Percentiles rank a stretch among this genome's conserved stretches.
These are phyloP conservation scores for Epichloe brachyelytri DNA, from an alignment of 2,329 filamentous ascomycete genomes.

Conservation along the genomic window DNA sequence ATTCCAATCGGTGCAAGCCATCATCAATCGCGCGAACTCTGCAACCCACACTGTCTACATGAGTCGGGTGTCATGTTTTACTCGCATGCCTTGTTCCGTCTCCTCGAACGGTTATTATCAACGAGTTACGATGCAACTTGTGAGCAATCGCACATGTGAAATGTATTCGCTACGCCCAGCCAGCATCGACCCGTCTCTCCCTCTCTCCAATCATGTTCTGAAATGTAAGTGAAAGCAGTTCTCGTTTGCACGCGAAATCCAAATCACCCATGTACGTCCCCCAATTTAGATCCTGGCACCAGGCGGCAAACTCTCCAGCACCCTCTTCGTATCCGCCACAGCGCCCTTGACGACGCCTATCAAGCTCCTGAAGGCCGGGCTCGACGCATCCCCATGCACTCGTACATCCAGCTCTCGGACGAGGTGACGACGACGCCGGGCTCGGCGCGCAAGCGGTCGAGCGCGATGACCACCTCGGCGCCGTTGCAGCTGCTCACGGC, in stretches of 20 bases:
- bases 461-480: slow-evolving; percentile 67
- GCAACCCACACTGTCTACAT: too few species aligned
- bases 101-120: too few species aligned
- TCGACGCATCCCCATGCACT: slow-evolving; percentile 70
- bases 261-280: neutral
- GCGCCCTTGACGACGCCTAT: slow-evolving; percentile 69
- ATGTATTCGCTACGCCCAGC: too few species aligned
- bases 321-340: slow-evolving; percentile 54
- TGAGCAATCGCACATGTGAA: too few species aligned
- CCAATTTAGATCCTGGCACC: slow-evolving; percentile 39
- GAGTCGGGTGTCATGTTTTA: too few species aligned
- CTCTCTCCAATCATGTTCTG: too few species aligned
- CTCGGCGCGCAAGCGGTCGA: slow-evolving; percentile 61
- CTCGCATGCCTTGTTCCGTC: too few species aligned
- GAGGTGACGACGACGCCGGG: slow-evolving; percentile 64
- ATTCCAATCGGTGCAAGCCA: neutral
- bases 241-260: too few species aligned
- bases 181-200: too few species aligned
- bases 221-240: too few species aligned
- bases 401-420: slow-evolving; percentile 83
- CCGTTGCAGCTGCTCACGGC: slow-evolving; percentile 79
- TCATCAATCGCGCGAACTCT: neutral
- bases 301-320: slow-evolving; percentile 47
- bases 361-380: slow-evolving; percentile 59
- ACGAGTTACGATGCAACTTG: too few species aligned